Evolutionary conservation across 345 rosid genomes (phyloP).

Genomic region (Citrus australasica): DNA sequence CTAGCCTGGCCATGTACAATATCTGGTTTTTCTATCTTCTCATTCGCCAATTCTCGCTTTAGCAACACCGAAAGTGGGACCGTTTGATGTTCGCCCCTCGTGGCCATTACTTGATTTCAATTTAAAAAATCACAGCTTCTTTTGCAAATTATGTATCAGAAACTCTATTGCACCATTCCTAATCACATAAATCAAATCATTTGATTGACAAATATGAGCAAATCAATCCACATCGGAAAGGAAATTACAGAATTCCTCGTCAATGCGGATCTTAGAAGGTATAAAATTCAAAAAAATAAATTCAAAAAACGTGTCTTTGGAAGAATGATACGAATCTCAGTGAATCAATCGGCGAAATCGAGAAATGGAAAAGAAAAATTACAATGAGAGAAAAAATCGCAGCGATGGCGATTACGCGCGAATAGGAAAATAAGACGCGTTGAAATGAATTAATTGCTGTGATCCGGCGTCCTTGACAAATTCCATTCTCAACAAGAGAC

Average conservation of each 20-base stretch:
- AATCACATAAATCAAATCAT: background rate
- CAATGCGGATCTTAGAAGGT: constrained; percentile 26
- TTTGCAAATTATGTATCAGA: constrained; percentile 11
- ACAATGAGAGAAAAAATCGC: constrained; percentile 15
- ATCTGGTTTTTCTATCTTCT: constrained; percentile 78
- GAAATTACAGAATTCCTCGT: constrained; percentile 8
- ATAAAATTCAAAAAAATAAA: background rate
- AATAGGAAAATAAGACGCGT: constrained; percentile 14
- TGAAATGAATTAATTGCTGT: constrained; percentile 18
- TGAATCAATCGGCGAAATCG: constrained; percentile 2
- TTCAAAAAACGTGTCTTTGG: background rate
- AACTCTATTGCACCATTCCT: constrained; percentile 18
- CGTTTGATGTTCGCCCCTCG: constrained; percentile 69
- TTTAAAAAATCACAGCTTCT: constrained; percentile 5
- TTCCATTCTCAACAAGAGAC: constrained; percentile 34
- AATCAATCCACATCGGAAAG: constrained; percentile 3
- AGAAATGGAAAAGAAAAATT: constrained; percentile 7
- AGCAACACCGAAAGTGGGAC: constrained; percentile 85
- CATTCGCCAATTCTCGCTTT: constrained; percentile 83
- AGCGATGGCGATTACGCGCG: constrained; percentile 22
- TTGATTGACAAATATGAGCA: background rate
- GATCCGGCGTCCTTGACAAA: constrained; percentile 48
- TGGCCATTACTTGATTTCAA: constrained; percentile 38
- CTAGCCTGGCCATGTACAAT: constrained; percentile 72
- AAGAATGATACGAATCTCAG: constrained; percentile 7